These are phyloP conservation scores for Chiua virens DNA, from an alignment of 768 basidiomycete genomes.

Conservation along the genomic window DNA sequence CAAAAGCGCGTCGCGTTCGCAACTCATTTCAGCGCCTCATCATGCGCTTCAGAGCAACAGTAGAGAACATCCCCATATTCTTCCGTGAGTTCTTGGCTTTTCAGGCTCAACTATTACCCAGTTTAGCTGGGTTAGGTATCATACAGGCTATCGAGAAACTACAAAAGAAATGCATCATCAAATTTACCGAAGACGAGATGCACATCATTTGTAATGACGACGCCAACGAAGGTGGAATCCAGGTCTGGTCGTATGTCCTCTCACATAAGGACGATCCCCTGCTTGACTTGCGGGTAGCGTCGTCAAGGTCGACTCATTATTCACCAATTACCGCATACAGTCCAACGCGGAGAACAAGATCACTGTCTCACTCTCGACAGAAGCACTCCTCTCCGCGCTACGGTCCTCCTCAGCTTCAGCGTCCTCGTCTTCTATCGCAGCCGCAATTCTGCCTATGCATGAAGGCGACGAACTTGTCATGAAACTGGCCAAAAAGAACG, in stretches of 20 bases:
- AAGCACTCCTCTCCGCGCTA: slow-evolving; percentile 75
- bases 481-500: slow-evolving; percentile 86
- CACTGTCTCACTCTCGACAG: slow-evolving; percentile 67
- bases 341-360: slow-evolving; percentile 85
- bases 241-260: slow-evolving; percentile 73
- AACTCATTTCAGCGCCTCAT: not conserved
- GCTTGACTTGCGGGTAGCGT: slow-evolving; percentile 39
- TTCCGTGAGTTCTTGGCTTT: slow-evolving; percentile 40
- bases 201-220: slow-evolving; percentile 84
- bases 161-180: slow-evolving; percentile 82
- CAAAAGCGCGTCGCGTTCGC: slow-evolving; percentile 9
- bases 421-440: slow-evolving; percentile 35
- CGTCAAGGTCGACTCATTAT: slow-evolving; percentile 66
- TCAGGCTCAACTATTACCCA: not conserved
- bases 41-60: slow-evolving; percentile 66
- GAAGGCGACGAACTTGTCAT: slow-evolving; percentile 70
- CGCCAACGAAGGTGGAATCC: slow-evolving; percentile 78
- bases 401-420: slow-evolving; percentile 57
- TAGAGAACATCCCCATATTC: slow-evolving; percentile 60
- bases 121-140: slow-evolving; percentile 47
- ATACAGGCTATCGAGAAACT: slow-evolving; percentile 82
- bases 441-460: slow-evolving; percentile 34
- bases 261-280: slow-evolving; percentile 31
- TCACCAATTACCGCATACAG: slow-evolving; percentile 79
- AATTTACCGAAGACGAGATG: slow-evolving; percentile 71